Conservation (phyloP, 2,329 filamentous ascomycete genomes). For the Microdochium bolleyi region DNA sequence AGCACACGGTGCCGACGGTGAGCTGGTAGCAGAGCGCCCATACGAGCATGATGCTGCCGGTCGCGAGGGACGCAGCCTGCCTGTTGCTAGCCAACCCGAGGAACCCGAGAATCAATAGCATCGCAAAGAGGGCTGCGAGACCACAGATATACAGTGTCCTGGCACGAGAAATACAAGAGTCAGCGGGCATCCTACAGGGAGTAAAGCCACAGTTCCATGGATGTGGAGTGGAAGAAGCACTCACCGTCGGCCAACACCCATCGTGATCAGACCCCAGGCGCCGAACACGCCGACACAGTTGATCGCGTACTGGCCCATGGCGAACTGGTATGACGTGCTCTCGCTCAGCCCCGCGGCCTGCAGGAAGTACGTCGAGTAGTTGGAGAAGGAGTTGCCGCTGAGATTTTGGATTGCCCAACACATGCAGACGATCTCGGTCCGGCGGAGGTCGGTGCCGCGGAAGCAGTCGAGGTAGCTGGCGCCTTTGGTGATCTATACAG, state of each 20-base stretch:
- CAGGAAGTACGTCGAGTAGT: slow-evolving; percentile 57
- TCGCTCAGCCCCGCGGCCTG: slow-evolving; percentile 48
- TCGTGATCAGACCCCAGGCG: slow-evolving; percentile 72
- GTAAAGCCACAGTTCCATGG: not conserved
- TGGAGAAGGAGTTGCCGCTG: slow-evolving; percentile 56
- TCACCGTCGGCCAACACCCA: slow-evolving; percentile 62
- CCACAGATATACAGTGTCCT: slow-evolving; percentile 65
- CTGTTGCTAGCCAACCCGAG: slow-evolving; percentile 66
- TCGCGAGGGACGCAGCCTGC: slow-evolving; percentile 60
- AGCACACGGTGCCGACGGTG: slow-evolving; percentile 82
- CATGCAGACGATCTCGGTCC: slow-evolving; percentile 67
- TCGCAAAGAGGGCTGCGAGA: slow-evolving; percentile 61
- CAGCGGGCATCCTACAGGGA: not conserved
- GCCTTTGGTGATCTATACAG: slow-evolving; percentile 56
- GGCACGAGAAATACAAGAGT: slow-evolving; percentile 18
- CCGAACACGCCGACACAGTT: slow-evolving; percentile 78
- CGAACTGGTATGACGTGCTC: slow-evolving; percentile 47
- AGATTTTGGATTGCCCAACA: slow-evolving; percentile 58
- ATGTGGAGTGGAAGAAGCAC: not conserved
- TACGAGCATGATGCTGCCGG: slow-evolving; percentile 75
- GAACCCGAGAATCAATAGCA: slow-evolving; percentile 81
- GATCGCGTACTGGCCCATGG: slow-evolving; percentile 58
- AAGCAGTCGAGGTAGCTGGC: slow-evolving; percentile 79
- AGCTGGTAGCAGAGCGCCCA: slow-evolving; percentile 82
- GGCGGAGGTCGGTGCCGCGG: slow-evolving; percentile 66